Evolutionary conservation across 2,329 filamentous ascomycete species (phyloP), one percentile per base, ranked within the genome.

Genomic region (Periconia sp.): DNA sequence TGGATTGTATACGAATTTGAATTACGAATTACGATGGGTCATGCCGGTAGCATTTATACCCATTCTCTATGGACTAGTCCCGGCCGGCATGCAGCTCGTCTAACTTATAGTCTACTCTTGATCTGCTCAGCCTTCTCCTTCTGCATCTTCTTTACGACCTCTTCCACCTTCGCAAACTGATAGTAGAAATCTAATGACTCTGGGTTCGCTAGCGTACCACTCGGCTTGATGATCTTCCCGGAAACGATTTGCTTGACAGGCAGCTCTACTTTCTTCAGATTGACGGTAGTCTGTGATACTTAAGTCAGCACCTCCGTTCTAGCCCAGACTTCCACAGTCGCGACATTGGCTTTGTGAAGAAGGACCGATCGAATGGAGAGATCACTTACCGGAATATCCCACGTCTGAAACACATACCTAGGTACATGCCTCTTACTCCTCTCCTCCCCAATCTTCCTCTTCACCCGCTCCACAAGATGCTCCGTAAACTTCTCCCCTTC

Each of bases 221-320:
- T 89, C 0, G 88, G 81, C 69, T 87, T 89, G 62, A 94, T 81
- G 17, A 73, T 81, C 56, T 84, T 83, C 0, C 89, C 89, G 0
- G 82, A 89, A 1, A 94, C 85, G 50, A 94, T 94, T 61, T 89
- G 86, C 72, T 94, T 94, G 21, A 94, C 86, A 0, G 88, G 88
- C 38, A 94, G 59, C 66, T 94, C 89, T 4, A 94, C 89, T 68
- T 94, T 94, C 67, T 94, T 94, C 36, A 89, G 70, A 63, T 92
- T 94, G 50, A 94, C 84, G 0, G 89, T 94, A 0, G 85, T 88
- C 84, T 90, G 33, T 32, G 17, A 10, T n/a, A 2, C 6, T 15
- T 49, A 21, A 45, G 46, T 37, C 26, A 32, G 30, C 16, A n/a
- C 37, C 16, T 16, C 11, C 6, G 19, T 12, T 17, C 6, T n/a